Conservation (phyloP, 495 filamentous ascomycete species). For the Niebla homalea region DNA sequence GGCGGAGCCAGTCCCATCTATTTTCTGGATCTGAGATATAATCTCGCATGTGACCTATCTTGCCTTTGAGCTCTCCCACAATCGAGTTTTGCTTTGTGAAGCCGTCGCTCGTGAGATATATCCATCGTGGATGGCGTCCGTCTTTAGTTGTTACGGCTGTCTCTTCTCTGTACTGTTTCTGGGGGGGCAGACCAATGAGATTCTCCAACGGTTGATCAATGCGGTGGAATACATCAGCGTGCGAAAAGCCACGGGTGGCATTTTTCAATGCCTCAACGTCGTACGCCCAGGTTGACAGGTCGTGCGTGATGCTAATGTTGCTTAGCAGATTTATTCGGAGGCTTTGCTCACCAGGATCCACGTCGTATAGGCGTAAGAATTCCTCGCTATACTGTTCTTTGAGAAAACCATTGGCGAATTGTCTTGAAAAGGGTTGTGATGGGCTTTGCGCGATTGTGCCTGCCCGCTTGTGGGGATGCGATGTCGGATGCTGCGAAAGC, state of each 20-base stretch:
- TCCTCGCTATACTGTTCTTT: slow-evolving; percentile 55
- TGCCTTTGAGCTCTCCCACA: slow-evolving; percentile 77
- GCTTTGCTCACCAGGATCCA: slow-evolving; percentile 39
- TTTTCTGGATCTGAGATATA: slow-evolving; percentile 63
- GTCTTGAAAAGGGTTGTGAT: slow-evolving; percentile 30
- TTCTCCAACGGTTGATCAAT: slow-evolving; percentile 41
- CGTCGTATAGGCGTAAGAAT: slow-evolving; percentile 58
- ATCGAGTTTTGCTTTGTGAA: slow-evolving; percentile 49
- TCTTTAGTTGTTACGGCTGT: slow-evolving; percentile 26
- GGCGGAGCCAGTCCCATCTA: slow-evolving; percentile 60
- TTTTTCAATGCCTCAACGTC: slow-evolving; percentile 39
- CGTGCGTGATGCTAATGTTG: slow-evolving; percentile 51
- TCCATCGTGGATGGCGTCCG: slow-evolving; percentile 47
- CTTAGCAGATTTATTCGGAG: slow-evolving; percentile 54
- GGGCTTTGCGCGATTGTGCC: slow-evolving; percentile 39
- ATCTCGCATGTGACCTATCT: slow-evolving; percentile 63
- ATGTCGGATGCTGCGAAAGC: slow-evolving; percentile 23
- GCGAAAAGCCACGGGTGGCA: slow-evolving; percentile 28
- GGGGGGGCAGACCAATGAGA: slow-evolving; percentile 36
- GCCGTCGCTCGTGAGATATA: slow-evolving; percentile 52
- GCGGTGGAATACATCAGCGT: slow-evolving; percentile 36
- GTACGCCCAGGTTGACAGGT: slow-evolving; percentile 59
- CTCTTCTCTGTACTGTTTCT: slow-evolving; percentile 34
- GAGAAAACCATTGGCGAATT: slow-evolving; percentile 38
- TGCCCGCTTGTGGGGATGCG: slow-evolving; percentile 37